Evolutionary conservation across 208 protist species (phyloP).

Genomic region (Trichomonas tenax): DNA sequence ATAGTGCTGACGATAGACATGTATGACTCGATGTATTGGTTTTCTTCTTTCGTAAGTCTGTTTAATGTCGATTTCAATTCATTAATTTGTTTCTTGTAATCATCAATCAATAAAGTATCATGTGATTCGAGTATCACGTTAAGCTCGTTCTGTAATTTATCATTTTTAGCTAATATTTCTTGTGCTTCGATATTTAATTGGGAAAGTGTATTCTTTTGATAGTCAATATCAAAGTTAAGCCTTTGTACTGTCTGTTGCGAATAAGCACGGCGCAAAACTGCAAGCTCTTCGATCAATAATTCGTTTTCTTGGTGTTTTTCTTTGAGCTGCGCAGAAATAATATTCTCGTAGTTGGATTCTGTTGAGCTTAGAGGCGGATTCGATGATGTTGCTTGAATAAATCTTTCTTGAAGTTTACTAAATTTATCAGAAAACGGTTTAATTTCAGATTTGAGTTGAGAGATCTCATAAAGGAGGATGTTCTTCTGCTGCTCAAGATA

Average conservation of each 20-base stretch:
- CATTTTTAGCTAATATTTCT: neutral
- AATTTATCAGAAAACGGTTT: neutral
- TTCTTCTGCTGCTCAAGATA: neutral
- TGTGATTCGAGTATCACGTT: neutral
- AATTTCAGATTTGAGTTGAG: neutral
- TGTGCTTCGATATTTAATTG: neutral
- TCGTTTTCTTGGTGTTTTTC: neutral
- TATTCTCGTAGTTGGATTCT: neutral
- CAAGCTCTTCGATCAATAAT: neutral
- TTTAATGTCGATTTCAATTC: neutral
- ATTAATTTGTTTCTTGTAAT: neutral
- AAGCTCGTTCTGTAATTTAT: neutral
- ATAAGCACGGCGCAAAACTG: neutral
- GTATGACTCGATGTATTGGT: neutral
- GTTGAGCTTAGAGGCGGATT: neutral
- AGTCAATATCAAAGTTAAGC: neutral
- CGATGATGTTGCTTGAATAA: neutral
- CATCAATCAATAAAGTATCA: neutral
- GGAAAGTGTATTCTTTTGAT: neutral
- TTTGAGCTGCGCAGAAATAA: neutral
- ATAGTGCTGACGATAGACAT: neutral
- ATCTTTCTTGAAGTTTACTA: neutral
- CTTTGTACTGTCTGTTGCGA: neutral
- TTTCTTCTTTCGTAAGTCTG: neutral
- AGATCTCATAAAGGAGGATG: neutral